A percentile compares a stretch with the other conserved stretches of the same genome.
These are phyloP conservation scores for Xylaria arbuscula DNA, from an alignment of 2,329 filamentous ascomycete genomes.

Conservation along the genomic window DNA sequence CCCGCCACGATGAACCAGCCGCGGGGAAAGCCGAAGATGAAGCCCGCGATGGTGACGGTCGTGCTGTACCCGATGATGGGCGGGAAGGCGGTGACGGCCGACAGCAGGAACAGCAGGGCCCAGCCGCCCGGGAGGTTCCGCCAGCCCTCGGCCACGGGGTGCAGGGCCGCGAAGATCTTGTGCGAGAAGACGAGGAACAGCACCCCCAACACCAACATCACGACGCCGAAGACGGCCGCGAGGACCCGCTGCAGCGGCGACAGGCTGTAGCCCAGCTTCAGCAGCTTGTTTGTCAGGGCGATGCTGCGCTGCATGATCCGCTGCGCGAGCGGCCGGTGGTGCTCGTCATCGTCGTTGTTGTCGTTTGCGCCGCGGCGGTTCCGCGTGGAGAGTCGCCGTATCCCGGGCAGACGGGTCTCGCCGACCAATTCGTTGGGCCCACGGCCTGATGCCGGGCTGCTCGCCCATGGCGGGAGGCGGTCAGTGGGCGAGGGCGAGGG, in stretches of 20 bases:
- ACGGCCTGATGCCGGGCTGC: conserved; percentile 17
- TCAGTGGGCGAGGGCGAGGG: conserved; percentile 50
- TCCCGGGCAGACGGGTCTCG: conserved; percentile 32
- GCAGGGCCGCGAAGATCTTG: conserved; percentile 79
- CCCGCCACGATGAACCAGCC: conserved; percentile 87
- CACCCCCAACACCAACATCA: conserved; percentile 67
- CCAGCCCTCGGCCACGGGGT: conserved; percentile 80
- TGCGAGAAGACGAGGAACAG: conserved; percentile 83
- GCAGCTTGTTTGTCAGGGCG: conserved; percentile 55
- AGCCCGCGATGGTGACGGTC: conserved; percentile 66
- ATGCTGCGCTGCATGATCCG: conserved; percentile 58
- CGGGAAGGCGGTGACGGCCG: conserved; percentile 83
- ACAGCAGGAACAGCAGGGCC: conserved; percentile 78
- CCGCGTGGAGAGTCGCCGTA: conserved; percentile 58
- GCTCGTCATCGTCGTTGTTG: conserved; percentile 26
- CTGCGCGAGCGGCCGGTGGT: conserved; percentile 50
- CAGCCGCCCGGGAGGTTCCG: conserved; percentile 77
- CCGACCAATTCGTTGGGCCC: conserved; percentile 20
- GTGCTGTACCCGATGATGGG: conserved; percentile 89
- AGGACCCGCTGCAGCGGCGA: conserved; percentile 71
- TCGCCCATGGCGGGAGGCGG: conserved; percentile 59
- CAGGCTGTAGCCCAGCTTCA: conserved; percentile 66
- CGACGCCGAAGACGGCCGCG: conserved; percentile 62
- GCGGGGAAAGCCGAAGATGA: conserved; percentile 66
- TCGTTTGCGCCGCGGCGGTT: conserved; percentile 48